These are phyloP conservation scores for Kodamaea fungicola DNA, from an alignment of 1,139 yeast genomes.

Conservation along the genomic window DNA sequence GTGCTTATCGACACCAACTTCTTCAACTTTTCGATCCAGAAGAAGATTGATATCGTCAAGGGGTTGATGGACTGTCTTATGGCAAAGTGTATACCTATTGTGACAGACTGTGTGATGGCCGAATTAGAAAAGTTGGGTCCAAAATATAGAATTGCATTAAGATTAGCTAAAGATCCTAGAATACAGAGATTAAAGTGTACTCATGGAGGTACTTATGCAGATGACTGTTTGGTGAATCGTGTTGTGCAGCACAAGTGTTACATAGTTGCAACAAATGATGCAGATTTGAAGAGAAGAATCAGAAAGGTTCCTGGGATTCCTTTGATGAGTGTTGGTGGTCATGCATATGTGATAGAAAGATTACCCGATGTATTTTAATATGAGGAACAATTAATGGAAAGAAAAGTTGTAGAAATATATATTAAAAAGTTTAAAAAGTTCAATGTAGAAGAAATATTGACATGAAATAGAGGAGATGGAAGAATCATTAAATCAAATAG, in stretches of 20 bases:
- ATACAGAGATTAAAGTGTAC: slow-evolving; percentile 82
- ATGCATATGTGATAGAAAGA: slow-evolving; percentile 87
- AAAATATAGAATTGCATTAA: slow-evolving; percentile 86
- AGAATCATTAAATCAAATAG: too few species aligned
- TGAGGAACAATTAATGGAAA: not conserved
- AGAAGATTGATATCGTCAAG: slow-evolving; percentile 85
- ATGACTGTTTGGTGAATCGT: slow-evolving; percentile 91
- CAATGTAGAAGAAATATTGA: too few species aligned
- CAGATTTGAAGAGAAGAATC: slow-evolving; percentile 89
- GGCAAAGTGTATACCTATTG: slow-evolving; percentile 93
- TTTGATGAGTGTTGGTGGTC: slow-evolving; percentile 92
- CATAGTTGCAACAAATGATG: slow-evolving; percentile 97
- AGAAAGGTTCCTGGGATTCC: slow-evolving; percentile 98
- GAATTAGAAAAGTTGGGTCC: slow-evolving; percentile 96
- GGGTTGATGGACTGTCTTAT: slow-evolving; percentile 95
- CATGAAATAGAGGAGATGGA: too few species aligned
- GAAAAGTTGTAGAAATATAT: not conserved
- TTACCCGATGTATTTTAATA: slow-evolving; percentile 84
- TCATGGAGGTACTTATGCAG: slow-evolving; percentile 96
- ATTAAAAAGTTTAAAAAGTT: not conserved
- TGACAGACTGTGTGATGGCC: slow-evolving; percentile 97
- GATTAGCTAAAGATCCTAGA: slow-evolving; percentile 90
- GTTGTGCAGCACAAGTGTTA: slow-evolving; percentile 95
- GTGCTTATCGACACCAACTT: slow-evolving; percentile 94
- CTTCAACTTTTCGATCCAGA: slow-evolving; percentile 92